phyloP scores from a whole-genome alignment of 1,284 basidiomycete species.

The Microbotryum saponariae region DNA sequence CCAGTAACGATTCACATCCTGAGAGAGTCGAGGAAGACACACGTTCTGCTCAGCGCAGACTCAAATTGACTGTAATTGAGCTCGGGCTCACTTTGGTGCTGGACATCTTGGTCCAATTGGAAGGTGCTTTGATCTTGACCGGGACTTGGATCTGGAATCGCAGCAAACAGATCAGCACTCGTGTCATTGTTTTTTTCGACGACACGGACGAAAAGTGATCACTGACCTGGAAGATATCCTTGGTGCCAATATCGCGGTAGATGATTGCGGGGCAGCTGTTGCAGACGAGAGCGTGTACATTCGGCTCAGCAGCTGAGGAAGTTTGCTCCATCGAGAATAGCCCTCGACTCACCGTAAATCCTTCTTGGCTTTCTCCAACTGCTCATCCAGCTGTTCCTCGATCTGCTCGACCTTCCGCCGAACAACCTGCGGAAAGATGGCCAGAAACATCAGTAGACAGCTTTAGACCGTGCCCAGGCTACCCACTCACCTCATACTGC shows the following conservation, averaged over 20 bases:
- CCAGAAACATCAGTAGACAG: background rate
- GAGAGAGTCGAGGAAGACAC: background rate
- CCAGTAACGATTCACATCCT: constrained; percentile 57
- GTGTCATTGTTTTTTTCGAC: background rate
- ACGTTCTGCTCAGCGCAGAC: background rate
- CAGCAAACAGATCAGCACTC: background rate
- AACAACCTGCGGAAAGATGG: constrained; percentile 43
- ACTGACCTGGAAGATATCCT: constrained; percentile 43
- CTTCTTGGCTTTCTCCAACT: constrained; percentile 56
- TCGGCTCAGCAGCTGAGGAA: background rate
- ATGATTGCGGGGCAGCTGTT: constrained; percentile 8
- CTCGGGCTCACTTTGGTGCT: constrained; percentile 58
- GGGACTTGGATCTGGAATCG: constrained; percentile 62
- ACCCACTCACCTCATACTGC: constrained; percentile 54
- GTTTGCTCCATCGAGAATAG: too few species aligned
- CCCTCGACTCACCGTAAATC: constrained; percentile 49
- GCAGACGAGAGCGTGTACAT: constrained; percentile 3
- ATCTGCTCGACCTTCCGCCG: constrained; percentile 59
- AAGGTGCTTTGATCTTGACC: constrained; percentile 58
- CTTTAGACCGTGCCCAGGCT: background rate
- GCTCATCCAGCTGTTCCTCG: constrained; percentile 61
- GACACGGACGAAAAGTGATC: background rate
- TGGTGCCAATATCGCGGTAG: constrained; percentile 27
- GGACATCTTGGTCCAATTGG: constrained; percentile 74
- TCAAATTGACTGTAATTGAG: background rate